phyloP scores from a whole-genome alignment of 768 basidiomycete genomes.

The Leucogyrophana mollusca region DNA sequence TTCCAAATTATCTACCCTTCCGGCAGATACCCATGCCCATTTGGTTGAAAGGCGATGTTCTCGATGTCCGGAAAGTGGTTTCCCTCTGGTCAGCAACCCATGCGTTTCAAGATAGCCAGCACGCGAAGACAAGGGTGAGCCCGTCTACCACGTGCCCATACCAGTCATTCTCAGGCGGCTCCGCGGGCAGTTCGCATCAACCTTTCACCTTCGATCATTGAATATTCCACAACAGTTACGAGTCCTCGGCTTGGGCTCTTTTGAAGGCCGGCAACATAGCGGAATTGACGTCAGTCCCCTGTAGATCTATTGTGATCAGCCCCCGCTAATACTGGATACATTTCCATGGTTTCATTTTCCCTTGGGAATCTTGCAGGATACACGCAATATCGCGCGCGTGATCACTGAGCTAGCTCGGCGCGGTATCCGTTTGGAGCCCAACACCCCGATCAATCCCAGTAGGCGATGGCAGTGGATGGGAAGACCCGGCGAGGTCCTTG shows the following conservation, averaged over 20 bases:
- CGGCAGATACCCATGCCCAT: conserved; percentile 61
- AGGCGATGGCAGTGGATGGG: conserved; percentile 89
- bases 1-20: conserved; percentile 2
- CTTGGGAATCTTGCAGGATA: conserved; percentile 56
- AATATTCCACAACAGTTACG: conserved; percentile 77
- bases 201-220: conserved; percentile 33
- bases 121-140: conserved; percentile 15
- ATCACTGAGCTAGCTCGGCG: conserved; percentile 73
- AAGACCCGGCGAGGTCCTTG: conserved; percentile 63
- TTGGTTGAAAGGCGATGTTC: conserved; percentile 71
- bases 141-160: background rate
- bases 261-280: conserved; percentile 82
- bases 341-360: conserved; percentile 4
- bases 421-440: conserved; percentile 68
- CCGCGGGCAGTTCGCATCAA: conserved; percentile 13
- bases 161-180: too few species aligned
- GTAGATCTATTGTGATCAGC: background rate
- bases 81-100: conserved; percentile 36
- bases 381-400: conserved; percentile 85
- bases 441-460: conserved; percentile 63
- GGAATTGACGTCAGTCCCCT: conserved; percentile 82
- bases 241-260: conserved; percentile 67
- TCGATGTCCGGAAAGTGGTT: conserved; percentile 71
- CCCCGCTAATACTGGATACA: conserved; percentile 7
- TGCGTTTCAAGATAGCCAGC: conserved; percentile 6